A percentile compares a stretch with the other conserved stretches of the same genome.
Conservation (phyloP, 2,329 filamentous ascomycete genomes). For the Colletotrichum filicis region DNA sequence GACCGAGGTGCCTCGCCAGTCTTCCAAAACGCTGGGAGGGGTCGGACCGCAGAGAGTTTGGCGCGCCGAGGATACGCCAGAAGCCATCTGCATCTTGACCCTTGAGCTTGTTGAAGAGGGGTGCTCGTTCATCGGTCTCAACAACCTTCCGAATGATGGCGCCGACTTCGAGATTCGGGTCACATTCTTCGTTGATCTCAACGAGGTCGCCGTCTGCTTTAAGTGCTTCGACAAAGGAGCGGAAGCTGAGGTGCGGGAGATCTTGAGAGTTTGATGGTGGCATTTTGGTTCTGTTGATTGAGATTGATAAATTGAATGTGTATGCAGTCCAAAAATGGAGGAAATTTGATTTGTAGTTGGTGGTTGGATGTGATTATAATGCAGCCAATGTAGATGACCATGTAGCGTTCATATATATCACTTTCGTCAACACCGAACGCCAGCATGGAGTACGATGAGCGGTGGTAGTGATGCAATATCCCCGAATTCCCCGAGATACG, state of each 20-base stretch:
- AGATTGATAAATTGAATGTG: background rate
- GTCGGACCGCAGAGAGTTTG: conserved; percentile 49
- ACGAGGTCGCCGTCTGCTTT: conserved; percentile 54
- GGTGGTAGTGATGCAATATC: no score
- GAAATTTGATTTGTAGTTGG: background rate
- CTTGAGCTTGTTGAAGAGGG: conserved; percentile 63
- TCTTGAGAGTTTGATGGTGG: background rate
- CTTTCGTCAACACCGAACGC: no score
- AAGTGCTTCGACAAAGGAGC: conserved; percentile 56
- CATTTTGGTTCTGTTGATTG: background rate
- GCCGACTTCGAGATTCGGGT: conserved; percentile 57
- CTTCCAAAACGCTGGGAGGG: conserved; percentile 50
- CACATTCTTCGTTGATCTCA: conserved; percentile 54
- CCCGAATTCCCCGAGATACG: no score
- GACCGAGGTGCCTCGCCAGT: conserved; percentile 52
- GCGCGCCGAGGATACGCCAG: conserved; percentile 58
- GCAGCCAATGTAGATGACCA: no score
- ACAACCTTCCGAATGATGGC: conserved; percentile 58
- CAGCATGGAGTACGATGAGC: no score
- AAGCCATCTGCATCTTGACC: conserved; percentile 54
- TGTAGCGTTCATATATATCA: no score
- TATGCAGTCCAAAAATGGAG: background rate
- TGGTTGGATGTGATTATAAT: background rate
- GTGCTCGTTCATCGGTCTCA: conserved; percentile 58
- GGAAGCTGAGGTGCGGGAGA: conserved; percentile 50